Evolutionary conservation across 1,284 basidiomycete genomes (phyloP).

Genomic region (Trametes sp.): DNA sequence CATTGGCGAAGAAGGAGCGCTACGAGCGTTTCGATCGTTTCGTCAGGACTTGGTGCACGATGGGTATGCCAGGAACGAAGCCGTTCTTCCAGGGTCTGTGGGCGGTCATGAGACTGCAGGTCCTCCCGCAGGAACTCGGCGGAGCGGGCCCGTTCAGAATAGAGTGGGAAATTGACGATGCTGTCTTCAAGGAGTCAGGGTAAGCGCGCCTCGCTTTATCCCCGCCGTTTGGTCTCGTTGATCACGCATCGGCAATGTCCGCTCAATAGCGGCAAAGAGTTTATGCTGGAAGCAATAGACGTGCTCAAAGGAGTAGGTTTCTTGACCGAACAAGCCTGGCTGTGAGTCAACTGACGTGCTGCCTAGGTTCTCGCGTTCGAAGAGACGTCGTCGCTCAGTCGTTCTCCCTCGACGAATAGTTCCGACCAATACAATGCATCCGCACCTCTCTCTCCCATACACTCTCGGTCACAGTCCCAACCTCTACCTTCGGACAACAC

Average conservation of each 20-base stretch:
- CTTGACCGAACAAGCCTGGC: slow-evolving; percentile 3
- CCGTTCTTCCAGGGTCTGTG: slow-evolving; percentile 83
- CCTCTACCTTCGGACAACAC: slow-evolving; percentile 51
- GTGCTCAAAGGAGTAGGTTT: slow-evolving; percentile 78
- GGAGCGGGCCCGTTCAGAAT: slow-evolving; percentile 73
- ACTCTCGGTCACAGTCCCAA: slow-evolving; percentile 63
- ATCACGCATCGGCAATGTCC: slow-evolving; percentile 30
- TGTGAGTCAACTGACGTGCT: slow-evolving; percentile 16
- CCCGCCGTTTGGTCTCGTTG: slow-evolving; percentile 30
- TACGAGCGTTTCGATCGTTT: slow-evolving; percentile 75
- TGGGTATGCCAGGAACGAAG: slow-evolving; percentile 81
- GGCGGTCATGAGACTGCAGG: slow-evolving; percentile 77
- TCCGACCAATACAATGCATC: slow-evolving; percentile 45
- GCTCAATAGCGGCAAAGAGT: slow-evolving; percentile 74
- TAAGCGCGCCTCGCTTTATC: slow-evolving; percentile 51
- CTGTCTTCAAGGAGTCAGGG: slow-evolving; percentile 85
- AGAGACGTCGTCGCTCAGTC: slow-evolving; percentile 59
- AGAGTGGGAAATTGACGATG: slow-evolving; percentile 85
- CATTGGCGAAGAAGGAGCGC: slow-evolving; percentile 75
- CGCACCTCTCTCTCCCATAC: slow-evolving; percentile 47
- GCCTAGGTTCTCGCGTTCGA: slow-evolving; percentile 62
- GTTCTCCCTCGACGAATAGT: slow-evolving; percentile 46
- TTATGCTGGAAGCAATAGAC: slow-evolving; percentile 84
- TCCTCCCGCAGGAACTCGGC: slow-evolving; percentile 73
- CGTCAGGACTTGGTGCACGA: slow-evolving; percentile 76